A percentile compares a stretch with the other conserved stretches of the same genome.
These are phyloP conservation scores for Thielaviopsis euricoi DNA, from an alignment of 2,329 filamentous ascomycete genomes.

Conservation along the genomic window DNA sequence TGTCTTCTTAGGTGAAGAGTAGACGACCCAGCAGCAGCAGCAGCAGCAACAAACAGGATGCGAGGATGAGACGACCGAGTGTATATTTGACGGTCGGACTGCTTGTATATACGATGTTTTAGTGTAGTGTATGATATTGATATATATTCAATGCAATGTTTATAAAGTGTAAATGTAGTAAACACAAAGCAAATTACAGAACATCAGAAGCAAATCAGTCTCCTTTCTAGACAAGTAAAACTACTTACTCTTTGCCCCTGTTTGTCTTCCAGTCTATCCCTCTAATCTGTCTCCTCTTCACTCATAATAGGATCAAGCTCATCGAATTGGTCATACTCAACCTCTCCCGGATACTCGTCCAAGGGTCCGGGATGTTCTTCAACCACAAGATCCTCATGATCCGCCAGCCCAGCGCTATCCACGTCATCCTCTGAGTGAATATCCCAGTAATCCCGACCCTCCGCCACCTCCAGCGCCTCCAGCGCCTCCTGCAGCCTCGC, in stretches of 20 bases:
- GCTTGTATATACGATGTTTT: background rate
- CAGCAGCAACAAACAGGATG: too few species aligned
- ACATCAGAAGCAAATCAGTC: too few species aligned
- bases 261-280: background rate
- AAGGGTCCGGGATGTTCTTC: background rate
- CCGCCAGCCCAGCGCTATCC: background rate
- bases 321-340: background rate
- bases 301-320: background rate
- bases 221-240: too few species aligned
- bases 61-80: background rate
- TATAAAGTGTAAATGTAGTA: background rate
- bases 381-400: background rate
- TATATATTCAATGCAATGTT: background rate
- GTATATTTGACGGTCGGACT: background rate
- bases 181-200: too few species aligned
- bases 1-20: constrained; percentile 2
- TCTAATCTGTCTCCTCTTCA: background rate
- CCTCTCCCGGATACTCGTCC: background rate
- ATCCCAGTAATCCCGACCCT: background rate
- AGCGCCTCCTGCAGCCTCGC: background rate
- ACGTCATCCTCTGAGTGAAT: background rate
- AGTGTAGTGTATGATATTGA: background rate
- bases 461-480: background rate
- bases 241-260: background rate
- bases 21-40: background rate